A percentile compares a stretch with the other conserved stretches of the same genome.
Conservation (phyloP, 2,329 filamentous ascomycete genomes). For the Phoma sp. region DNA sequence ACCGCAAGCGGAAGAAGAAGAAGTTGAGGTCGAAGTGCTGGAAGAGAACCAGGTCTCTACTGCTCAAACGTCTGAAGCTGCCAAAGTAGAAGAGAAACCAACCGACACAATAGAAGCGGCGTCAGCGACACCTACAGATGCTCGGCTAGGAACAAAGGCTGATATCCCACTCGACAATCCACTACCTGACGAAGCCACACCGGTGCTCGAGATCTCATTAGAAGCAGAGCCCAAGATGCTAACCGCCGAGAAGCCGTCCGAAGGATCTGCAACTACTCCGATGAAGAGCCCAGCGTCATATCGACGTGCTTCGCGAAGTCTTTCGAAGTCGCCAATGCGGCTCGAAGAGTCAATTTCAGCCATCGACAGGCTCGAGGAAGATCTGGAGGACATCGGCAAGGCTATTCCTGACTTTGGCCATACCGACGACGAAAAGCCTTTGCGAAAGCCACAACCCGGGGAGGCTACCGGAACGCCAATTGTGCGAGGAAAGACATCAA, state of each 20-base stretch:
- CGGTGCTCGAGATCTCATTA: constrained; percentile 28
- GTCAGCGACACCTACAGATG: constrained; percentile 4
- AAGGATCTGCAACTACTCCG: constrained; percentile 30
- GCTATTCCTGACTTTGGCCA: constrained; percentile 46
- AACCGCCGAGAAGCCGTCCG: constrained; percentile 33
- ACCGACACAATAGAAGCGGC: background rate
- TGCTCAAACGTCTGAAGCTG: background rate
- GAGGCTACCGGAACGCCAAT: constrained; percentile 12
- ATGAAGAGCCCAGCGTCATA: constrained; percentile 27
- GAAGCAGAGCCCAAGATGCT: constrained; percentile 41
- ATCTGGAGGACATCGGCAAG: constrained; percentile 55
- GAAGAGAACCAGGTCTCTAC: background rate
- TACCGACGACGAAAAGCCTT: constrained; percentile 39
- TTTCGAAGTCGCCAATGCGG: constrained; percentile 42
- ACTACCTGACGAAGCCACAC: background rate
- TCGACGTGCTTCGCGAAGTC: constrained; percentile 32
- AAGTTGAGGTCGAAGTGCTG: background rate
- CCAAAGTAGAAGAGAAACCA: background rate
- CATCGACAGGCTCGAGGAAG: constrained; percentile 60
- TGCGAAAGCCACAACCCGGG: constrained; percentile 26
- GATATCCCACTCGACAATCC: background rate
- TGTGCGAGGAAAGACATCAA: constrained; percentile 12
- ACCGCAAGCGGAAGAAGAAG: constrained; percentile 1
- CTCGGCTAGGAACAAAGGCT: constrained; percentile 6
- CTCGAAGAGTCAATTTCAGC: constrained; percentile 58